Evolutionary conservation across 129 eudicot species (phyloP).

Genomic region (Dittrichia graveolens): DNA sequence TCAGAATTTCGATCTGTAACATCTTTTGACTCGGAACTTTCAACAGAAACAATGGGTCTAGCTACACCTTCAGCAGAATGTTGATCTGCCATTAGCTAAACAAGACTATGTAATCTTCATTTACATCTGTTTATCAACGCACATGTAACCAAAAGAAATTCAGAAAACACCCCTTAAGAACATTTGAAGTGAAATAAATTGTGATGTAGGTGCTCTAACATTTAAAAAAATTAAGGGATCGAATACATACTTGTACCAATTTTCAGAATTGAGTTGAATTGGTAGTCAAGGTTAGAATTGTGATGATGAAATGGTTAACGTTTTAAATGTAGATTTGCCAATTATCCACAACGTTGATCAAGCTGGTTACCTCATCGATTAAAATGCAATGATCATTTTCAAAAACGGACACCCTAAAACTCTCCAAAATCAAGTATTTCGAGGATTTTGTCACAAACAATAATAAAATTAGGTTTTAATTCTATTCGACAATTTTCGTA

Average conservation of each 20-base stretch:
- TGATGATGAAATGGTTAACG: too few relatives aligned
- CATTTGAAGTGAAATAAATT: neutral
- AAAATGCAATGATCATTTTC: too few relatives aligned
- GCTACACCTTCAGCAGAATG: conserved; percentile 43
- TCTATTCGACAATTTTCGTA: neutral
- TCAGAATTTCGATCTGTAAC: too few relatives aligned
- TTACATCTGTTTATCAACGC: neutral
- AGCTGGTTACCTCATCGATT: too few relatives aligned
- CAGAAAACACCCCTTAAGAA: neutral
- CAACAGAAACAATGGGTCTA: too few relatives aligned
- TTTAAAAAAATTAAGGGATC: neutral
- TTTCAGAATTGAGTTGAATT: too few relatives aligned
- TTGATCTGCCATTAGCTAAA: conserved; percentile 56
- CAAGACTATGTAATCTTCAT: conserved; percentile 12
- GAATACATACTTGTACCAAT: neutral
- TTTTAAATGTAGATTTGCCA: too few relatives aligned
- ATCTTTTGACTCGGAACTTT: too few relatives aligned
- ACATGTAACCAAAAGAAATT: neutral
- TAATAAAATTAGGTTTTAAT: neutral
- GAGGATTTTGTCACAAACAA: neutral
- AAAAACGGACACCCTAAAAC: neutral
- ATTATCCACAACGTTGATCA: too few relatives aligned
- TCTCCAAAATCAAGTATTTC: neutral
- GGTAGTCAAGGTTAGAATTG: too few relatives aligned
- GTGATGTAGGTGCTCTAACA: neutral